Evolutionary conservation across 345 rosid genomes (phyloP).

Genomic region (Brassica nigra): DNA sequence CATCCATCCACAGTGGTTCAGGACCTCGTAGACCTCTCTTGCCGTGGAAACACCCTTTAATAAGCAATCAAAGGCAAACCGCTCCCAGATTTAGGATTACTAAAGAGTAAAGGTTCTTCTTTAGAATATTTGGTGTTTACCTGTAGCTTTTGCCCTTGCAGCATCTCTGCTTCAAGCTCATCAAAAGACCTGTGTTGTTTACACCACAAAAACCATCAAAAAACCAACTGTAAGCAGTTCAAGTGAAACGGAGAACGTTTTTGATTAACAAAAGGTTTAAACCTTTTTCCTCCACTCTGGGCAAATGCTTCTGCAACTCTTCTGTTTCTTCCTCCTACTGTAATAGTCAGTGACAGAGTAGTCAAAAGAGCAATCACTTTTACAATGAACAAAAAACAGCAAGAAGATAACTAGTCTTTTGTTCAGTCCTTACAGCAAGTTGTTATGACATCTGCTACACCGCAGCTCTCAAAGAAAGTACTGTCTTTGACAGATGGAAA

Average conservation of each 20-base stretch:
- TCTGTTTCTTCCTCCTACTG: constrained; percentile 91
- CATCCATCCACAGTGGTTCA: constrained; percentile 78
- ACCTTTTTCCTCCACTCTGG: constrained; percentile 80
- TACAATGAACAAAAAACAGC: background rate
- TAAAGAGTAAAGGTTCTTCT: background rate
- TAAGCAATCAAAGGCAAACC: constrained; percentile 16
- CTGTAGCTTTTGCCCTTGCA: constrained; percentile 96
- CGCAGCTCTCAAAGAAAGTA: constrained; percentile 96
- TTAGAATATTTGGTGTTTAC: constrained; percentile 41
- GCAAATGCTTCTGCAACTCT: constrained; percentile 95
- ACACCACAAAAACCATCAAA: constrained; percentile 15
- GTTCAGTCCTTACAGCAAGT: constrained; percentile 78
- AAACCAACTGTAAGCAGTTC: background rate
- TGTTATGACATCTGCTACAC: constrained; percentile 91
- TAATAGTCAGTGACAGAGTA: constrained; percentile 17
- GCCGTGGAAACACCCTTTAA: constrained; percentile 87
- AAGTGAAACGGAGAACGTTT: background rate
- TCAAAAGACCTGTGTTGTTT: constrained; percentile 73
- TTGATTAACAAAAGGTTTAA: constrained; percentile 15
- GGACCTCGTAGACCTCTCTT: constrained; percentile 79
- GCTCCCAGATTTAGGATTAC: constrained; percentile 1
- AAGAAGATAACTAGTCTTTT: constrained; percentile 4
- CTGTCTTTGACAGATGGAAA: constrained; percentile 83
- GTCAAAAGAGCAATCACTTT: background rate
- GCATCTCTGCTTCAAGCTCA: constrained; percentile 93